These are phyloP conservation scores for Westerdykella aurantiaca DNA, from an alignment of 2,329 filamentous ascomycete genomes.

Conservation along the genomic window DNA sequence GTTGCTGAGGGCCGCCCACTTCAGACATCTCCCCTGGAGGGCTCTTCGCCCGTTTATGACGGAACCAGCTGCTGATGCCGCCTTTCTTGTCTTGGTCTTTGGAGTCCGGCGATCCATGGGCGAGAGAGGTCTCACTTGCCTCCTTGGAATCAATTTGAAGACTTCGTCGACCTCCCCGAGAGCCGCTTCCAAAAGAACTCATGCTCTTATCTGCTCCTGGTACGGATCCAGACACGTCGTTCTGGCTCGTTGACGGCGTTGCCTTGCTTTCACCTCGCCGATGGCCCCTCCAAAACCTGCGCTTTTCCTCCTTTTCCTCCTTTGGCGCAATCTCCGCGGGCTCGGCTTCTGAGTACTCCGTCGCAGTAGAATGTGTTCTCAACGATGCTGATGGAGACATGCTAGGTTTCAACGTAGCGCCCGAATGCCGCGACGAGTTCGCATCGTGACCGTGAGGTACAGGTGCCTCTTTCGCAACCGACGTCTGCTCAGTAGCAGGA, in stretches of 20 bases:
- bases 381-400: conserved; percentile 72
- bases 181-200: conserved; percentile 35
- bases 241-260: conserved; percentile 33
- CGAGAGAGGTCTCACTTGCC: not conserved
- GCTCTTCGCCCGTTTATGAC: conserved; percentile 50
- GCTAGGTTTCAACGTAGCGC: conserved; percentile 55
- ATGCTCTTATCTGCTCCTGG: conserved; percentile 36
- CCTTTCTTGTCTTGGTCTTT: conserved; percentile 34
- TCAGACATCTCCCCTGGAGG: conserved; percentile 37
- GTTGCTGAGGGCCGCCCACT: conserved; percentile 14
- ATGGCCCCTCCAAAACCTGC: conserved; percentile 67
- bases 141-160: conserved; percentile 29
- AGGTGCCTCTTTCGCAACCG: conserved; percentile 21
- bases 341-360: conserved; percentile 77
- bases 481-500: conserved; percentile 1
- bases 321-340: conserved; percentile 56
- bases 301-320: conserved; percentile 56
- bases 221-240: conserved; percentile 32
- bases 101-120: conserved; percentile 7
- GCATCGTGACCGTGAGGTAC: conserved; percentile 23
- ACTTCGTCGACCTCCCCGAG: conserved; percentile 26
- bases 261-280: conserved; percentile 31
- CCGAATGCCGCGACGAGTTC: conserved; percentile 44
- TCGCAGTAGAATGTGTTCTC: conserved; percentile 62
- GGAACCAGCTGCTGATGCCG: conserved; percentile 15